Evolutionary conservation across 2,329 filamentous ascomycete genomes (phyloP).

Genomic region (Ceratocystis harringtonii): DNA sequence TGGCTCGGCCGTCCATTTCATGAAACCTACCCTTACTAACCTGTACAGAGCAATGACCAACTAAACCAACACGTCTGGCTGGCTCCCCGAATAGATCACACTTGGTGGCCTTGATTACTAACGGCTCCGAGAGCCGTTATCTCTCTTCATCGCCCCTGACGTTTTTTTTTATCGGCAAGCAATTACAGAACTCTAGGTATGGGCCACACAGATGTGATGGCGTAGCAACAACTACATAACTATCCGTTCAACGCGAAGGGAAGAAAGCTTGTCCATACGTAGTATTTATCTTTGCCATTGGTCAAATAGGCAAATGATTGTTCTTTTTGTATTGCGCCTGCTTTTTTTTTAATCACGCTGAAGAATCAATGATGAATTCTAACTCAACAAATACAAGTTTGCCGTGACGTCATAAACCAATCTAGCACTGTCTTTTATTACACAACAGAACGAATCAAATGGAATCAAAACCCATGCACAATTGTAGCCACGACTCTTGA

Average conservation of each 20-base stretch:
- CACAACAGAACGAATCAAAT: not conserved
- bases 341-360: not conserved
- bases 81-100: not conserved
- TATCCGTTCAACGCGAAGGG: not conserved
- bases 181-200: not conserved
- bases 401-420: not conserved
- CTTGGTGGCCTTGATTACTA: not conserved
- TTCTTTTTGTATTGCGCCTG: not conserved
- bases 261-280: not conserved
- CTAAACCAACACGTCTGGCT: slow-evolving; percentile 12
- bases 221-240: not conserved
- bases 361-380: not conserved
- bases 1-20: no score
- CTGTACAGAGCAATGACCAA: slow-evolving; percentile 24
- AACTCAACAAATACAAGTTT: not conserved
- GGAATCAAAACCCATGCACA: not conserved
- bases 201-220: not conserved
- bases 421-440: no score
- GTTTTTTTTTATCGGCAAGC: not conserved
- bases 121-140: no score
- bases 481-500: not conserved
- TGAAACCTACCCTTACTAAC: not conserved
- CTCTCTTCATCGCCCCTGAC: not conserved
- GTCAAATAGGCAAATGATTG: no score
- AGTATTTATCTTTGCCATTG: no score